phyloP scores from a whole-genome alignment of 495 filamentous ascomycete species.

The Parathielavia hyrcaniae region DNA sequence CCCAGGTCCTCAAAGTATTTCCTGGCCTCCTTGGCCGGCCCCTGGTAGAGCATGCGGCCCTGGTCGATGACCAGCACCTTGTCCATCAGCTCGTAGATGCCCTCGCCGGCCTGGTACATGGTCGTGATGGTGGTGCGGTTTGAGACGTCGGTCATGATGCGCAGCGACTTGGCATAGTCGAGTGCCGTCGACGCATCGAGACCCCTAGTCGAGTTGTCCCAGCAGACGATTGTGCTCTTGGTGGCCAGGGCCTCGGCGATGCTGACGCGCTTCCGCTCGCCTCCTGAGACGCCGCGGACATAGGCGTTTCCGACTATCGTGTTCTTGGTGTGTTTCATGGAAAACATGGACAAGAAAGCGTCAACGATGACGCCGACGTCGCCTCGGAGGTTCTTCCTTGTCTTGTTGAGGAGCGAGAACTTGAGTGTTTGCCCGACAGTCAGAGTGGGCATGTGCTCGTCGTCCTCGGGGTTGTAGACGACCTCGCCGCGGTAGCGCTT shows the following conservation, averaged over 20 bases:
- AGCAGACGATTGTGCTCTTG: conserved; percentile 47
- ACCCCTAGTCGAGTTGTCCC: conserved; percentile 74
- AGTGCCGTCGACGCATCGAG: conserved; percentile 73
- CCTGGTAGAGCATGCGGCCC: conserved; percentile 64
- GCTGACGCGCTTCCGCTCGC: conserved; percentile 52
- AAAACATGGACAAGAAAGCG: conserved; percentile 70
- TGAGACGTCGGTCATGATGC: conserved; percentile 78
- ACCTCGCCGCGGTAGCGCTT: conserved; percentile 72
- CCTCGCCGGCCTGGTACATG: conserved; percentile 77
- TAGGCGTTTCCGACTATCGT: conserved; percentile 83
- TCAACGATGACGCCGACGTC: conserved; percentile 64
- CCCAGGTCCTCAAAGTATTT: conserved; percentile 58
- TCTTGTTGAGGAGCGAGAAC: conserved; percentile 81
- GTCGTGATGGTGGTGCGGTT: conserved; percentile 78
- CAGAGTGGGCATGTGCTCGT: conserved; percentile 68
- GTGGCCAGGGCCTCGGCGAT: conserved; percentile 48
- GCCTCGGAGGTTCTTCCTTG: conserved; percentile 60
- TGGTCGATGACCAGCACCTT: conserved; percentile 61
- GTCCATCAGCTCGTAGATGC: conserved; percentile 76
- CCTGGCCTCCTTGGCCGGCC: conserved; percentile 50
- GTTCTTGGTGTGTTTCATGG: conserved; percentile 68
- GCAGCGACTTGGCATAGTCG: conserved; percentile 69
- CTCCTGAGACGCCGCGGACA: conserved; percentile 64
- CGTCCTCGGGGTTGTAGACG: conserved; percentile 78
- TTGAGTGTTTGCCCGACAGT: conserved; percentile 74